phyloP scores from a whole-genome alignment of 2,329 filamentous ascomycete genomes.

The Pseudovirgaria hyperparasitica region DNA sequence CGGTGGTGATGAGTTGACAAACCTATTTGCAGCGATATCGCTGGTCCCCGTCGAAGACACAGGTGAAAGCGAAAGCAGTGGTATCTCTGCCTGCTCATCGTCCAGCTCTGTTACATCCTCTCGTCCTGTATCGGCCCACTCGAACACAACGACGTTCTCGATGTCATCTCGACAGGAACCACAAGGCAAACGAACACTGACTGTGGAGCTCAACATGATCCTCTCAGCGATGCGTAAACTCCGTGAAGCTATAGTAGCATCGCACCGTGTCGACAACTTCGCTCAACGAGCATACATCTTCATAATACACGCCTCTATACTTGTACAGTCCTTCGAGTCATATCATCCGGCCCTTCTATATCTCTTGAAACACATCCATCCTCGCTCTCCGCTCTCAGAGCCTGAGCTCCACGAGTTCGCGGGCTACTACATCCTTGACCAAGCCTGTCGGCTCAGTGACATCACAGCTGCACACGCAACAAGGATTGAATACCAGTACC shows the following conservation, averaged over 20 bases:
- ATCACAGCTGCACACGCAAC: slow-evolving; percentile 60
- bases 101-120: slow-evolving; percentile 5
- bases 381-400: slow-evolving; percentile 51
- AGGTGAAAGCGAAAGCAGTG: slow-evolving; percentile 5
- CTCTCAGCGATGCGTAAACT: slow-evolving; percentile 82
- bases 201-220: slow-evolving; percentile 55
- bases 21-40: slow-evolving; percentile 57
- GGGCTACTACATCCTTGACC: slow-evolving; percentile 72
- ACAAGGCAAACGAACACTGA: slow-evolving; percentile 17
- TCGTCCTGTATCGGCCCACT: slow-evolving; percentile 4
- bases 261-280: slow-evolving; percentile 64
- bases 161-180: slow-evolving; percentile 6
- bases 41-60: slow-evolving; percentile 11
- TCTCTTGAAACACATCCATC: slow-evolving; percentile 60
- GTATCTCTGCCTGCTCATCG: slow-evolving; percentile 8
- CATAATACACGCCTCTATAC: slow-evolving; percentile 71
- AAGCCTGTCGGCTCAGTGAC: slow-evolving; percentile 71
- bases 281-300: slow-evolving; percentile 85
- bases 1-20: slow-evolving; percentile 59
- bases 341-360: slow-evolving; percentile 81
- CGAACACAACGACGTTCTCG: slow-evolving; percentile 1
- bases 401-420: slow-evolving; percentile 69
- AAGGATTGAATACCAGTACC: slow-evolving; percentile 46
- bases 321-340: slow-evolving; percentile 70
- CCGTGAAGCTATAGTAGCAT: slow-evolving; percentile 75